These are phyloP conservation scores for Globisporangium nunn DNA, from an alignment of 352 stramenopile species.

Conservation along the genomic window DNA sequence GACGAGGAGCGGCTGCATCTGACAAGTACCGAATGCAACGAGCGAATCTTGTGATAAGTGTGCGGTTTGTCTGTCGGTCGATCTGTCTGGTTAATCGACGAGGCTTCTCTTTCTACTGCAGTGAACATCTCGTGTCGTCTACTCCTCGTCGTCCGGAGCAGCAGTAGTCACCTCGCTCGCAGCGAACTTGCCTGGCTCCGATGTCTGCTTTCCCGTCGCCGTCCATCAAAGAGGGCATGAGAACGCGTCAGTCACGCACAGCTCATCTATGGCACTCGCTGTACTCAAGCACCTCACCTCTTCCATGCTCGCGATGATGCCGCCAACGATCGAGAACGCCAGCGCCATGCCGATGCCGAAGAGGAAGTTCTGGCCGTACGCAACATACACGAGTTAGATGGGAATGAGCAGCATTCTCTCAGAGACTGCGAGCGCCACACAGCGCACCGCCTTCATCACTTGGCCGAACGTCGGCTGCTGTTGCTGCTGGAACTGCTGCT, in stretches of 20 bases:
- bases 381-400: neutral
- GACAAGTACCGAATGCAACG: neutral
- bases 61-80: neutral
- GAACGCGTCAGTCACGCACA: neutral
- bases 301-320: conserved; percentile 64
- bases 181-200: conserved; percentile 5
- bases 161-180: conserved; percentile 1
- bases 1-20: neutral
- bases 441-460: conserved; percentile 53
- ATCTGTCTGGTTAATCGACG: neutral
- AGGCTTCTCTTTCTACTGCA: neutral
- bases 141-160: neutral
- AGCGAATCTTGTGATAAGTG: neutral
- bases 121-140: neutral
- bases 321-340: conserved; percentile 61
- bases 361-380: conserved; percentile 49
- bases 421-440: neutral
- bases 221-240: neutral
- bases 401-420: too few species aligned
- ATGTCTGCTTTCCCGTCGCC: neutral
- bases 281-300: conserved; percentile 21
- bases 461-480: conserved; percentile 51
- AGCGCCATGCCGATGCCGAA: conserved; percentile 76
- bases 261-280: neutral
- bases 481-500: conserved; percentile 20